These are phyloP conservation scores for Populus hybrid DNA, from an alignment of 441 rosid genomes.

Conservation along the genomic window DNA sequence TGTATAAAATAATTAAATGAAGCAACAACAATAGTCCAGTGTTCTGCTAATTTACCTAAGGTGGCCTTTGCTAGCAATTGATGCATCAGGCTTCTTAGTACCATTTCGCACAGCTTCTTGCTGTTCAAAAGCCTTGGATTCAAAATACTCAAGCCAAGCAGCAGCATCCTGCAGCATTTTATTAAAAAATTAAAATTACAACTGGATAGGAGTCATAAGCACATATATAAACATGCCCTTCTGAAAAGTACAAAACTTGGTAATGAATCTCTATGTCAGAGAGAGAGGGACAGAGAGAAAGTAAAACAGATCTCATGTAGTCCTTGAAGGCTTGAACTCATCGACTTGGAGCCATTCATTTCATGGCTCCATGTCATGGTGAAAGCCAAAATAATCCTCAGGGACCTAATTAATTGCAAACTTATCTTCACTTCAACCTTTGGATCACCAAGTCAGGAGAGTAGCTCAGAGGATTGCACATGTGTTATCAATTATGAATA, in stretches of 20 bases:
- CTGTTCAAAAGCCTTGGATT: conserved; percentile 67
- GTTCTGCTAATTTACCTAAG: conserved; percentile 50
- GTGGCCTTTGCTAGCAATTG: conserved; percentile 78
- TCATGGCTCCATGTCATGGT: not conserved
- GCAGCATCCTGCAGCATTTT: conserved; percentile 61
- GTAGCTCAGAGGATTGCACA: not conserved
- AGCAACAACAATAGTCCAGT: not conserved
- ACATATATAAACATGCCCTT: not conserved
- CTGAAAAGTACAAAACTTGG: not conserved
- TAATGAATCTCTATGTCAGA: not conserved
- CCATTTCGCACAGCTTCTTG: conserved; percentile 72
- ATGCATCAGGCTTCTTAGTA: conserved; percentile 63
- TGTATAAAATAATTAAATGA: not conserved
- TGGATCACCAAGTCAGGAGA: not conserved
- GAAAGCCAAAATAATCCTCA: not conserved
- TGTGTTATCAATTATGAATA: not conserved
- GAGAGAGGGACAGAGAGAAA: not conserved
- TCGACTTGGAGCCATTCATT: not conserved
- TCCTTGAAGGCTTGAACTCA: not conserved
- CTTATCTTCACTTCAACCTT: not conserved
- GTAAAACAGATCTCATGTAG: not conserved
- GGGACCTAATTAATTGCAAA: not conserved
- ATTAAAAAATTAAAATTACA: conserved; percentile 1
- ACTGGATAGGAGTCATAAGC: not conserved
- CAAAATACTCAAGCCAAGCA: conserved; percentile 80